Conservation (phyloP, 306 rosid species). For the Prinsepia uniflora region DNA sequence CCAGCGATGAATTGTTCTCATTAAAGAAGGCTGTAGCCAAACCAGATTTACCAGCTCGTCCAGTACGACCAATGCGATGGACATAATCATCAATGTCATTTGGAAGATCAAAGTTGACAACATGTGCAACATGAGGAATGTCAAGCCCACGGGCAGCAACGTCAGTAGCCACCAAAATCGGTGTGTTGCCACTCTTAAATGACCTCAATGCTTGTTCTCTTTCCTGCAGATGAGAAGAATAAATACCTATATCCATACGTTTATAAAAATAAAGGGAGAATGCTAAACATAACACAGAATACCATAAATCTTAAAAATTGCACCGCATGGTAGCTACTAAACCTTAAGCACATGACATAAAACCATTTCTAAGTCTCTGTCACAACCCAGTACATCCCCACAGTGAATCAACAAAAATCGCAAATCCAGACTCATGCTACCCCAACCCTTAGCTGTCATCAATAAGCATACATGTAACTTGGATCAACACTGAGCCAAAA, state of each 20-base stretch:
- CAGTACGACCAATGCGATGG: slow-evolving; percentile 90
- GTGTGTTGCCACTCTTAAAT: slow-evolving; percentile 79
- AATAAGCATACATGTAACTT: background rate
- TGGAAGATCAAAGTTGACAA: slow-evolving; percentile 86
- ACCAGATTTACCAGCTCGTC: slow-evolving; percentile 86
- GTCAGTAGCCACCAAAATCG: slow-evolving; percentile 90
- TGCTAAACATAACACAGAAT: background rate
- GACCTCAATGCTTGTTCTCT: slow-evolving; percentile 74
- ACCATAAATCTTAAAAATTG: background rate
- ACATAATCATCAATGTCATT: slow-evolving; percentile 92
- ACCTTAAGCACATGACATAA: background rate
- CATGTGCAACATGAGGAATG: slow-evolving; percentile 87
- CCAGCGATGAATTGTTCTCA: slow-evolving; percentile 67
- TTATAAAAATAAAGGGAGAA: background rate
- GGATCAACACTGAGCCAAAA: background rate
- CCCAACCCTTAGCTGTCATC: background rate
- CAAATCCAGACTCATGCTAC: background rate
- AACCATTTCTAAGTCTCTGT: background rate
- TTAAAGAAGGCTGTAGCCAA: slow-evolving; percentile 88
- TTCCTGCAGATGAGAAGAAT: slow-evolving; percentile 54
- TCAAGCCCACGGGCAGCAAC: slow-evolving; percentile 96
- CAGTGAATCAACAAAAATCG: background rate
- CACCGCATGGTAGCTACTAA: background rate
- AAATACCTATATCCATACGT: background rate
- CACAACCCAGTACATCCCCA: background rate